Base-by-base conservation (phyloP, 1,284 basidiomycete genomes). In the Pisolithus thermaeus region DNA sequence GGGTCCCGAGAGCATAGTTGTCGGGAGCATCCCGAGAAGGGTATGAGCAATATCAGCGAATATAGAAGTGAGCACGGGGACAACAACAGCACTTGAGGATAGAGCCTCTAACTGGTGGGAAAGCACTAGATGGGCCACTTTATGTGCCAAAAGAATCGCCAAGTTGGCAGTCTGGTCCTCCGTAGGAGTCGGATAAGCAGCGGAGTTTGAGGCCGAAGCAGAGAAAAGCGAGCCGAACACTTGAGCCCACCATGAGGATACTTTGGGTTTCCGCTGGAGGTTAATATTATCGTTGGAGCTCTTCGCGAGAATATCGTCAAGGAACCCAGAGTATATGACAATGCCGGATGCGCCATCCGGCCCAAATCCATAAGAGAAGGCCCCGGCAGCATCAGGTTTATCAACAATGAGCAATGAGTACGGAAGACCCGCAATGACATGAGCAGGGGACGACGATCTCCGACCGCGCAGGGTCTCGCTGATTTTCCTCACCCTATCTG, bases 361-460 rank as follows among this genome's bases (percentile, higher is more conserved):
- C 14, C 92, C 92, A 59, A 94, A 95, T 1, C 92, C 92, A 63
- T 92, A 94, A 1, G 88, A 91, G 64, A 96, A 93, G 2, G 92
- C 92, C 61, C 94, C 95, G 16, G 78, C 77, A 27, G 82, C 74
- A 48, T 87, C 83, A 1, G 90, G 83, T 52, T 84, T 81, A 53
- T 94, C 88, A 49, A 93, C 81, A n/a, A 95, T 66, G 47, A 96
- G 73, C 7, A 96, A 70, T 27, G 88, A 88, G 65, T 92, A 96
- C 0, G 92, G 92, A 40, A 91, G 90, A 0, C 92, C 92, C 7
- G 86, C 71, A 47, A 86, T 78, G 12, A 75, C 66, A 58, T 87
- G 83, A 4, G 83, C 76, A 28, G 74, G 65, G 16, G 71, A 61
- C 25, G 68, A 64, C 18, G 64, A 58, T 42, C 62, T 66, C 22